phyloP scores from a whole-genome alignment of 2,329 filamentous ascomycete genomes.

The Zasmidium citrigriseum region DNA sequence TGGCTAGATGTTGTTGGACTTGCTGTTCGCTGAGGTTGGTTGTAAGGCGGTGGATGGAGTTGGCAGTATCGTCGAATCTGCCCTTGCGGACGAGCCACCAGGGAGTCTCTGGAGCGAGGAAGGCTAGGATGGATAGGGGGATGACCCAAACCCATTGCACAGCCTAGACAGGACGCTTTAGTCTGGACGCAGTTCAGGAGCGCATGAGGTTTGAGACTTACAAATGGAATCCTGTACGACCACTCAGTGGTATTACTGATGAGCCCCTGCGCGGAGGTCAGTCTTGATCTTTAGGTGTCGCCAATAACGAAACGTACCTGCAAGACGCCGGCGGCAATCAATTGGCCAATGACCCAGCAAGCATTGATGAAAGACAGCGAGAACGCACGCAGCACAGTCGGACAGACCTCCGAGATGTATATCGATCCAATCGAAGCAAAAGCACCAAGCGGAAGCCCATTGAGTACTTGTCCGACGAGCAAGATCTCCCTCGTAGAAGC shows the following conservation, averaged over 20 bases:
- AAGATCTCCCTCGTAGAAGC: slow-evolving; percentile 34
- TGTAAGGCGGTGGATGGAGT: slow-evolving; percentile 32
- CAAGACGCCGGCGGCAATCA: slow-evolving; percentile 49
- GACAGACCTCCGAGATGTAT: slow-evolving; percentile 67
- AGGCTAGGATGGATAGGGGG: slow-evolving; percentile 26
- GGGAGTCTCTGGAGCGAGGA: slow-evolving; percentile 37
- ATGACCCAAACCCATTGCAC: slow-evolving; percentile 43
- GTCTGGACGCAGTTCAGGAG: too few relatives aligned
- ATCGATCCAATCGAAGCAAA: slow-evolving; percentile 47
- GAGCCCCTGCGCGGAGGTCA: slow-evolving; percentile 24
- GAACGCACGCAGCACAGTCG: slow-evolving; percentile 57
- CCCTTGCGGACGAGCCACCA: slow-evolving; percentile 42
- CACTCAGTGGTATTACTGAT: slow-evolving; percentile 33
- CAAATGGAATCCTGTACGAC: slow-evolving; percentile 46
- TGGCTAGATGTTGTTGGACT: slow-evolving; percentile 33
- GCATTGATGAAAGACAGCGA: slow-evolving; percentile 62
- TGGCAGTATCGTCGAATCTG: slow-evolving; percentile 34
- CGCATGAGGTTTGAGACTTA: slow-evolving; percentile 19
- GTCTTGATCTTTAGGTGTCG: too few relatives aligned
- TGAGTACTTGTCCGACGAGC: slow-evolving; percentile 21
- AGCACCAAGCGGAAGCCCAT: slow-evolving; percentile 35
- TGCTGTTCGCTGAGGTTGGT: slow-evolving; percentile 27
- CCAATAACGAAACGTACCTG: too few relatives aligned
- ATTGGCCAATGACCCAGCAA: slow-evolving; percentile 63
- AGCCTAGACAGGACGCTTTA: slow-evolving; percentile 24